Conservation (phyloP, 805 yeast genomes). For the Sungouiozyma intestinalis region DNA sequence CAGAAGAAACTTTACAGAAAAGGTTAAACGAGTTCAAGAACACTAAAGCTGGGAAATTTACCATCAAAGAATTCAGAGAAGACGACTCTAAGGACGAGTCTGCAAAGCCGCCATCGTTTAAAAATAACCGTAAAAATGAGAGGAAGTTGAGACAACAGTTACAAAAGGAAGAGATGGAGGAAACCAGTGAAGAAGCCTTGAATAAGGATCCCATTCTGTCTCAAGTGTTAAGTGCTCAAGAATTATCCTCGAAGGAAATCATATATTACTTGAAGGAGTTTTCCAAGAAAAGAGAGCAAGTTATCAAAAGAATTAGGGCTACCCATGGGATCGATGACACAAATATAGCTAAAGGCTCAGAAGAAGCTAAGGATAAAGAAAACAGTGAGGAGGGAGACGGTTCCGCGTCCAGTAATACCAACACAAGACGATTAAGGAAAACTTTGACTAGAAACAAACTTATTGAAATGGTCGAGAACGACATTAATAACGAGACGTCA, state of each 20-base stretch:
- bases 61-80: slow-evolving; percentile 65
- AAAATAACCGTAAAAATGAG: slow-evolving; percentile 47
- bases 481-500: background rate
- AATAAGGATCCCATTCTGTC: slow-evolving; percentile 34
- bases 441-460: slow-evolving; percentile 3
- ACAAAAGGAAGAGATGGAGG: slow-evolving; percentile 16
- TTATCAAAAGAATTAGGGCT: slow-evolving; percentile 18
- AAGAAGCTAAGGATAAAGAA: slow-evolving; percentile 7
- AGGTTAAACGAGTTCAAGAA: slow-evolving; percentile 79
- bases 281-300: slow-evolving; percentile 22
- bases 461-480: slow-evolving; percentile 4
- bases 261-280: slow-evolving; percentile 28
- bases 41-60: slow-evolving; percentile 62
- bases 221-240: slow-evolving; percentile 36
- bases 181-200: slow-evolving; percentile 32
- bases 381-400: slow-evolving; percentile 11
- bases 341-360: slow-evolving; percentile 12
- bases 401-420: slow-evolving; percentile 6
- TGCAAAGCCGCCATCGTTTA: slow-evolving; percentile 78
- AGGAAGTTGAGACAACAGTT: slow-evolving; percentile 30
- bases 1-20: slow-evolving; percentile 85
- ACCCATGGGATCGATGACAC: slow-evolving; percentile 26
- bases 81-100: slow-evolving; percentile 5
- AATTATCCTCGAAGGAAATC: slow-evolving; percentile 37
- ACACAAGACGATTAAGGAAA: slow-evolving; percentile 2